Conservation (phyloP, 257 asterid genomes). For the Solanum phureja region DNA sequence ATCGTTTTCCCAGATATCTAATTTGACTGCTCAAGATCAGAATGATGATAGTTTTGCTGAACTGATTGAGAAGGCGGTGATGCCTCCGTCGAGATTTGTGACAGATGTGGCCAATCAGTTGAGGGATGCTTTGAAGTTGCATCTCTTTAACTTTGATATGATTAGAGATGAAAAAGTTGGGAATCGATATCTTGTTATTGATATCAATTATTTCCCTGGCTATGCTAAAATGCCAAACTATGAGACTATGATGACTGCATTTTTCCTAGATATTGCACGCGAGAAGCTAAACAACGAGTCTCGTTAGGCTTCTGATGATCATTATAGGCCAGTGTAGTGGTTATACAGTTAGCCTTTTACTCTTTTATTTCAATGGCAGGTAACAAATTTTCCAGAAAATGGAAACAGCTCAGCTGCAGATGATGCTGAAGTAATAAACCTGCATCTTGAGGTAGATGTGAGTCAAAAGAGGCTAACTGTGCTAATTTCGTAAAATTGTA, state of each 20-base stretch:
- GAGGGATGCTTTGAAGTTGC: constrained; percentile 50
- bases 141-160: constrained; percentile 79
- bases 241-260: constrained; percentile 53
- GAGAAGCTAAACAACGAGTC: background rate
- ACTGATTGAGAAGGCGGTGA: constrained; percentile 34
- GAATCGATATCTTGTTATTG: constrained; percentile 58
- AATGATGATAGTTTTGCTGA: constrained; percentile 18
- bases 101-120: constrained; percentile 42
- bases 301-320: background rate
- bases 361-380: background rate
- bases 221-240: constrained; percentile 65
- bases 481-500: background rate
- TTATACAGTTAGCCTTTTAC: background rate
- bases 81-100: constrained; percentile 51
- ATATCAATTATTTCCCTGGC: constrained; percentile 85
- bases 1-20: constrained; percentile 71
- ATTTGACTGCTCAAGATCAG: constrained; percentile 30
- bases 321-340: background rate
- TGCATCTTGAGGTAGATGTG: background rate
- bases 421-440: background rate
- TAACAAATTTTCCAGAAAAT: background rate
- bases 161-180: constrained; percentile 41
- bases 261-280: constrained; percentile 49
- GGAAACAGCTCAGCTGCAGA: background rate
- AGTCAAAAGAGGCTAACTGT: background rate